Evolutionary conservation across 2,329 filamentous ascomycete species (phyloP).

Genomic region (Aspergillus pseudoglaucus): DNA sequence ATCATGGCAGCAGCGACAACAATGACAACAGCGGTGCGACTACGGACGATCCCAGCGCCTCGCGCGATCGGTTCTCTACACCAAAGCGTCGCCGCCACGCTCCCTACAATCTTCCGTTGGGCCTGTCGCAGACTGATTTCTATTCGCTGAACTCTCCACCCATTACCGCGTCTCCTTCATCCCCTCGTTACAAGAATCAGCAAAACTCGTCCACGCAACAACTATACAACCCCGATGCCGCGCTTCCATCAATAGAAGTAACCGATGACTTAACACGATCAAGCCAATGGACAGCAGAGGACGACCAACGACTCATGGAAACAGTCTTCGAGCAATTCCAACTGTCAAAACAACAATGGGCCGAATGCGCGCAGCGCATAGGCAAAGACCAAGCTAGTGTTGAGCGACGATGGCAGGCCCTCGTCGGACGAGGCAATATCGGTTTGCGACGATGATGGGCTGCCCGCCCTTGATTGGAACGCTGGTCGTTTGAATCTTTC

Average conservation of each 20-base stretch:
- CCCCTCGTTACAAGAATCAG: conserved; percentile 13
- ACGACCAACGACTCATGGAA: conserved; percentile 38
- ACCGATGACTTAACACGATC: conserved; percentile 14
- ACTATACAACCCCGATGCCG: conserved; percentile 24
- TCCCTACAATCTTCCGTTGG: conserved; percentile 40
- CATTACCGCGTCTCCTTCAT: conserved; percentile 26
- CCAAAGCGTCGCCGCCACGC: conserved; percentile 40
- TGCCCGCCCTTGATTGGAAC: conserved; percentile 20
- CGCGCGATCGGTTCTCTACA: conserved; percentile 29
- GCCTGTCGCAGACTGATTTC: conserved; percentile 39
- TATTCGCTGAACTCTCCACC: conserved; percentile 34
- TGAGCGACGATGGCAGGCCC: conserved; percentile 36
- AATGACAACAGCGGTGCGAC: conserved; percentile 6
- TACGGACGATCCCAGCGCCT: conserved; percentile 3
- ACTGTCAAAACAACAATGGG: conserved; percentile 39
- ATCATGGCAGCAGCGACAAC: conserved; percentile 10
- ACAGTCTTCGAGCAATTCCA: conserved; percentile 40
- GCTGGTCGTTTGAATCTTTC: conserved; percentile 10
- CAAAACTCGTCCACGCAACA: conserved; percentile 6
- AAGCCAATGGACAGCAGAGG: conserved; percentile 31
- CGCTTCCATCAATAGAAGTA: conserved; percentile 33
- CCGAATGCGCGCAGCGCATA: conserved; percentile 39
- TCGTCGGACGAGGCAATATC: conserved; percentile 39
- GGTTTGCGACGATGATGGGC: conserved; percentile 30
- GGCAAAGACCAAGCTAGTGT: conserved; percentile 36